phyloP scores from a whole-genome alignment of 495 filamentous ascomycete species.

The Jackrogersella multiformis region DNA sequence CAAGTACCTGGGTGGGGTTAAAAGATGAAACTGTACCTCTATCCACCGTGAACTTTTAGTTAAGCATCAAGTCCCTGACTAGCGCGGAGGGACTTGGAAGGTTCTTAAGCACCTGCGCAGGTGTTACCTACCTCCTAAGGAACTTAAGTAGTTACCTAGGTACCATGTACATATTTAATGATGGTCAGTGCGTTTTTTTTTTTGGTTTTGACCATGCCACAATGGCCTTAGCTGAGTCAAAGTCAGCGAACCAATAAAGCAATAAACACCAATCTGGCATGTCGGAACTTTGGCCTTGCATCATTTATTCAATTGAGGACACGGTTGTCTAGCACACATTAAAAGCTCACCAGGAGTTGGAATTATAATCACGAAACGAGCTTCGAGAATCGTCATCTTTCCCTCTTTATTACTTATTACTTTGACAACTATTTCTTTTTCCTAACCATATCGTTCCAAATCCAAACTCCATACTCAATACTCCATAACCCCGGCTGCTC shows the following conservation, averaged over 20 bases:
- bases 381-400: neutral
- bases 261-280: constrained; percentile 37
- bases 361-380: constrained; percentile 10
- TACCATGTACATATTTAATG: too few relatives aligned
- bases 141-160: too few relatives aligned
- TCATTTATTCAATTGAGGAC: constrained; percentile 50
- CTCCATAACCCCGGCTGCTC: neutral
- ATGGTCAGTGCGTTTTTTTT: constrained; percentile 24
- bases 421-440: neutral
- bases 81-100: neutral
- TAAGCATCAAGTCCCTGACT: constrained; percentile 3
- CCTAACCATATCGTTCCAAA: too few relatives aligned
- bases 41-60: neutral
- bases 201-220: constrained; percentile 25
- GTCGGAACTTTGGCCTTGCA: constrained; percentile 43
- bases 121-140: too few relatives aligned
- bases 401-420: neutral
- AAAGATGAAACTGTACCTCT: constrained; percentile 13
- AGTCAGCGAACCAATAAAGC: constrained; percentile 19
- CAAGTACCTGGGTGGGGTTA: constrained; percentile 15
- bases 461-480: neutral
- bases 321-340: constrained; percentile 47
- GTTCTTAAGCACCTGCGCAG: too few relatives aligned
- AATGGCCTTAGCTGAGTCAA: constrained; percentile 27
- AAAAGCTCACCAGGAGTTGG: constrained; percentile 21